phyloP scores from a whole-genome alignment of 2,329 filamentous ascomycete genomes.

The Mycocentrospora acerina region DNA sequence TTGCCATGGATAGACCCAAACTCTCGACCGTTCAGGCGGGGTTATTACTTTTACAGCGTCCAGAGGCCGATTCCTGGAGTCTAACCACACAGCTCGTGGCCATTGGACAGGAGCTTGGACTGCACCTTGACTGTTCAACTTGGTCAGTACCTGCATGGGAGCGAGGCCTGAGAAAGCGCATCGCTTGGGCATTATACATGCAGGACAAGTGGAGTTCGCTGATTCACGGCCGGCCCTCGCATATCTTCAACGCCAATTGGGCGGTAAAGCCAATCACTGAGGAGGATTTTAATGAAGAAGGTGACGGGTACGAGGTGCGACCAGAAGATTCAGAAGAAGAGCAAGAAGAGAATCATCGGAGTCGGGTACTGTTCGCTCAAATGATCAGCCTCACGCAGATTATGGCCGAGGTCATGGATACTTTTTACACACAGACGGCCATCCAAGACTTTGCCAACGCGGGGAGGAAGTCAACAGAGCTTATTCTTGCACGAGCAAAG shows the following conservation, averaged over 20 bases:
- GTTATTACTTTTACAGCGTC: slow-evolving; percentile 71
- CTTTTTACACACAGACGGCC: slow-evolving; percentile 79
- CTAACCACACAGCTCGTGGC: slow-evolving; percentile 86
- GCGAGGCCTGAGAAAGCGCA: slow-evolving; percentile 76
- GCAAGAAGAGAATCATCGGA: slow-evolving; percentile 63
- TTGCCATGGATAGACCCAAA: slow-evolving; percentile 80
- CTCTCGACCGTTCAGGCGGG: slow-evolving; percentile 78
- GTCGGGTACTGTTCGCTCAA: slow-evolving; percentile 70
- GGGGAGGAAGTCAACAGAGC: slow-evolving; percentile 68
- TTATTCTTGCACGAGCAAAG: slow-evolving; percentile 75
- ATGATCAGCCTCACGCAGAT: slow-evolving; percentile 76
- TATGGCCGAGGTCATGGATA: slow-evolving; percentile 77
- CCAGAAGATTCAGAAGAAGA: slow-evolving; percentile 56
- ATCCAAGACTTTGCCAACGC: slow-evolving; percentile 68
- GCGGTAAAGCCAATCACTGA: slow-evolving; percentile 66
- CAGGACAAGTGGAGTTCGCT: slow-evolving; percentile 91
- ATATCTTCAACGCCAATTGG: slow-evolving; percentile 72
- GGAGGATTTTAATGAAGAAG: slow-evolving; percentile 71
- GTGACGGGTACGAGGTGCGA: slow-evolving; percentile 54
- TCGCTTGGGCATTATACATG: slow-evolving; percentile 92
- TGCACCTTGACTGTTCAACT: slow-evolving; percentile 81
- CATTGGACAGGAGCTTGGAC: slow-evolving; percentile 80
- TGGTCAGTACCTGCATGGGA: slow-evolving; percentile 93
- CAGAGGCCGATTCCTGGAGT: slow-evolving; percentile 78
- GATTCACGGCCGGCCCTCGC: slow-evolving; percentile 81